phyloP scores from a whole-genome alignment of 352 stramenopile species.

The Phytophthora hybrid region DNA sequence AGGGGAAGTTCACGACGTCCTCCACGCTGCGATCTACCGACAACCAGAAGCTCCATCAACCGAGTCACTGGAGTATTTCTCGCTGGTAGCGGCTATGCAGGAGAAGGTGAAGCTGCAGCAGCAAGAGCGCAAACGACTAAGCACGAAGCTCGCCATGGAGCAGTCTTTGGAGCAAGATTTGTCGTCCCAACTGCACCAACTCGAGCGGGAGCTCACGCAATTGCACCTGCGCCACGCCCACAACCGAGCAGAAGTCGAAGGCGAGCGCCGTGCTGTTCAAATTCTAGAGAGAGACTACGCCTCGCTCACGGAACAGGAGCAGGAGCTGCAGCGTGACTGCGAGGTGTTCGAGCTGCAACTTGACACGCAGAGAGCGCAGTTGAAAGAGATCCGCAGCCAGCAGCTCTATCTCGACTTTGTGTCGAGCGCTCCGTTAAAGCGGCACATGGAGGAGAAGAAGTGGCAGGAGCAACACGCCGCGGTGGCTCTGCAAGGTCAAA shows the following conservation, averaged over 20 bases:
- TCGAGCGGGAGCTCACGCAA: slow-evolving; percentile 51
- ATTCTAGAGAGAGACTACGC: slow-evolving; percentile 65
- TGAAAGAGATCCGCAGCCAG: slow-evolving; percentile 59
- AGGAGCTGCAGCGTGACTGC: slow-evolving; percentile 51
- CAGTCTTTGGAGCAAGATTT: slow-evolving; percentile 54
- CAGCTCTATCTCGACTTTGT: slow-evolving; percentile 68
- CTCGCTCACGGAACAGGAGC: slow-evolving; percentile 53
- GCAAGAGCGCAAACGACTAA: slow-evolving; percentile 25
- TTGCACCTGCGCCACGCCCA: slow-evolving; percentile 44
- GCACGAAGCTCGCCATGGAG: slow-evolving; percentile 58
- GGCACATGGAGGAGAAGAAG: slow-evolving; percentile 73
- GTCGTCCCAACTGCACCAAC: slow-evolving; percentile 28
- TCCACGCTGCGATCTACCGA: slow-evolving; percentile 23
- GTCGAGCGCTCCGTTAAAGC: slow-evolving; percentile 61
- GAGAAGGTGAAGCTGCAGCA: slow-evolving; percentile 30
- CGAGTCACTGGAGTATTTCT: slow-evolving; percentile 27
- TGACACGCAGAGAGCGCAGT: slow-evolving; percentile 44
- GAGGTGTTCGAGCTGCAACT: slow-evolving; percentile 52
- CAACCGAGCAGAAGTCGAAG: slow-evolving; percentile 52
- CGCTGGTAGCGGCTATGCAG: slow-evolving; percentile 27
- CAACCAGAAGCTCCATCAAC: neutral
- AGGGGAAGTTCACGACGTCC: slow-evolving; percentile 20
- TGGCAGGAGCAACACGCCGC: slow-evolving; percentile 54
- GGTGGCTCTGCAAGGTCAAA: slow-evolving; percentile 35
- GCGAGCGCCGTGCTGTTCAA: slow-evolving; percentile 43